A percentile compares a stretch with the other conserved stretches of the same genome.
Conservation (phyloP, 1,284 basidiomycete species). For the Ganoderma lucidum region DNA sequence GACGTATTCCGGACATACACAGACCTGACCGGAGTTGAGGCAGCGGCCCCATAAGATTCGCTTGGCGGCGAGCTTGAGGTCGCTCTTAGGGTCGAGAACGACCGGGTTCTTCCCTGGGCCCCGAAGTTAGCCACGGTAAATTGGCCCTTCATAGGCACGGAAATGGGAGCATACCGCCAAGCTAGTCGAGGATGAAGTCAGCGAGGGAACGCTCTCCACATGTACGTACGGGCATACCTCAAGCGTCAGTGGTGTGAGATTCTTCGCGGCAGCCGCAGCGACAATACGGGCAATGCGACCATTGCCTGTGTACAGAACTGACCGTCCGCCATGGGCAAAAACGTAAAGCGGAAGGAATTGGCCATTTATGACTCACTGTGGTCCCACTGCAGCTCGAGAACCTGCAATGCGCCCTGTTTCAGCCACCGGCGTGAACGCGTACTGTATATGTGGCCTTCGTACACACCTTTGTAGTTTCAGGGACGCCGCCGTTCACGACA, state of each 20-base stretch:
- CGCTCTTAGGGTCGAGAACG: conserved; percentile 74
- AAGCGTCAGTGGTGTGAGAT: conserved; percentile 84
- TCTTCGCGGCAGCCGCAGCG: conserved; percentile 85
- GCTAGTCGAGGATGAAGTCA: conserved; percentile 13
- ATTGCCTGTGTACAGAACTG: conserved; percentile 72
- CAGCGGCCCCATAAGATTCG: conserved; percentile 85
- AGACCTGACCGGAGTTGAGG: conserved; percentile 79
- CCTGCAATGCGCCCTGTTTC: conserved; percentile 39
- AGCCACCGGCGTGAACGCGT: background rate
- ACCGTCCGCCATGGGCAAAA: conserved; percentile 9
- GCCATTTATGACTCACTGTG: conserved; percentile 65
- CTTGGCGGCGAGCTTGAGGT: conserved; percentile 64
- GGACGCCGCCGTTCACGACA: conserved; percentile 80
- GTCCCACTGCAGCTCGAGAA: conserved; percentile 87
- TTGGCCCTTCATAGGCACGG: no score
- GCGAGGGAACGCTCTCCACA: conserved; percentile 8
- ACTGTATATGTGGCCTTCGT: background rate
- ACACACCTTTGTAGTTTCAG: conserved; percentile 74
- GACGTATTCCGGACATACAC: conserved; percentile 83
- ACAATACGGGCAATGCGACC: conserved; percentile 85
- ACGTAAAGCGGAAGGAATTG: background rate
- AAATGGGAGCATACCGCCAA: conserved; percentile 23
- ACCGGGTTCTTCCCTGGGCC: conserved; percentile 84
- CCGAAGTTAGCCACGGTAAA: background rate
- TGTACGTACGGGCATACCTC: conserved; percentile 54